Evolutionary conservation across 305 asterid genomes (phyloP).

Genomic region (Solanum hybrid): DNA sequence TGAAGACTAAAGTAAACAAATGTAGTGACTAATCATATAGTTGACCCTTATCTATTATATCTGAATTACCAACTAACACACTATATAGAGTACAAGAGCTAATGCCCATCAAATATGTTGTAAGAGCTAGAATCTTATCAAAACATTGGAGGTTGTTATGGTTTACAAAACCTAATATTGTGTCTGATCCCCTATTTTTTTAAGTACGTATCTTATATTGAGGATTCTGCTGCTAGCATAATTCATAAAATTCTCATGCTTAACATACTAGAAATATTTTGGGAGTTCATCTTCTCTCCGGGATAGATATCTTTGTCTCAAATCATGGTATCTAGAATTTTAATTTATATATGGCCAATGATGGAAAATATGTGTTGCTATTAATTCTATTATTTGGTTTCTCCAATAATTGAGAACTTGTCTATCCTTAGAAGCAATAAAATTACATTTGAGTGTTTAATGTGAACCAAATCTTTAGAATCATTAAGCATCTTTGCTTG

Average conservation of each 20-base stretch:
- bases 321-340: not conserved
- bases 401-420: not conserved
- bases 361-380: not conserved
- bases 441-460: no score
- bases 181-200: not conserved
- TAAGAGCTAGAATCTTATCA: not conserved
- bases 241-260: not conserved
- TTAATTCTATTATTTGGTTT: not conserved
- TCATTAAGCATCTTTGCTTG: no score
- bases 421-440: not conserved
- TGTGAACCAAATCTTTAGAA: no score
- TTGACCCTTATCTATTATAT: not conserved
- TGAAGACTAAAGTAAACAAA: not conserved
- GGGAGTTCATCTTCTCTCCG: not conserved
- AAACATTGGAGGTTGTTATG: not conserved
- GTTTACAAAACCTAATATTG: not conserved
- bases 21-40: not conserved
- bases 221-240: not conserved
- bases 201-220: not conserved
- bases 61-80: not conserved
- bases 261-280: no score
- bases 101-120: not conserved
- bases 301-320: not conserved
- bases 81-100: not conserved
- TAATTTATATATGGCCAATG: not conserved